Base-by-base conservation (phyloP, 768 basidiomycete genomes). In the Daedalea quercina region DNA sequence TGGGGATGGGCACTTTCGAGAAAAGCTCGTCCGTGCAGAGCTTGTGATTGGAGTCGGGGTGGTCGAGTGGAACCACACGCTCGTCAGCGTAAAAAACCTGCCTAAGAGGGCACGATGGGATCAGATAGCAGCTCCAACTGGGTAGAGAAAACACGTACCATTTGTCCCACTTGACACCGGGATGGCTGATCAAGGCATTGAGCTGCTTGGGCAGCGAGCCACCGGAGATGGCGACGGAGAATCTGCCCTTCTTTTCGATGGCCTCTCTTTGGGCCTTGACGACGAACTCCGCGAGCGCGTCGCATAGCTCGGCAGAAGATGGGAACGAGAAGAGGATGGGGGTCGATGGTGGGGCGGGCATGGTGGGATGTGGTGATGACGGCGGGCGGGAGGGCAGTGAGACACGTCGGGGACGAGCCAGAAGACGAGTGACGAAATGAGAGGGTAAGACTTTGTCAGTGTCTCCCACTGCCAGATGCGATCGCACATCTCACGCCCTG, bases 81-180 rank as follows among this genome's bases (percentile, higher is more conserved):
- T 99, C 96, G 69, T 99, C 96, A 26, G 85, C 92, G 65, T 96
- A 99, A 73, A 88, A 99, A 63, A 98, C 84, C 58, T 97, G 94
- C 96, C 95, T 98, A 66, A 26, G 25, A 11, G 34, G 8, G 42
- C 15, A 31, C 23, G 53, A 20, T 40, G 44, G 28, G 44, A 51
- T 48, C 53, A 41, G 26, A 55, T 41, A 19, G 50, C 9, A 31
- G 22, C 49, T 19, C 44, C 48, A 6, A 22, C 42, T n/a, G 24
- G 9, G 35, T 4, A 33, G 43, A 19, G n/a, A 42, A 46, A 7
- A 19, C 11, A 34, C 77, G 54, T 60, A 92, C 95, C 96, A 99
- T 68, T 90, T 90, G 65, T 94, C 84, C 95, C 96, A 99, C 68
- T 85, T 87, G 17, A 92, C 79, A 34, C 76, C 77, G 2, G 76